A percentile compares a stretch with the other conserved stretches of the same genome.
Conservation (phyloP, 2,329 filamentous ascomycete genomes). For the Exophiala bonariae region DNA sequence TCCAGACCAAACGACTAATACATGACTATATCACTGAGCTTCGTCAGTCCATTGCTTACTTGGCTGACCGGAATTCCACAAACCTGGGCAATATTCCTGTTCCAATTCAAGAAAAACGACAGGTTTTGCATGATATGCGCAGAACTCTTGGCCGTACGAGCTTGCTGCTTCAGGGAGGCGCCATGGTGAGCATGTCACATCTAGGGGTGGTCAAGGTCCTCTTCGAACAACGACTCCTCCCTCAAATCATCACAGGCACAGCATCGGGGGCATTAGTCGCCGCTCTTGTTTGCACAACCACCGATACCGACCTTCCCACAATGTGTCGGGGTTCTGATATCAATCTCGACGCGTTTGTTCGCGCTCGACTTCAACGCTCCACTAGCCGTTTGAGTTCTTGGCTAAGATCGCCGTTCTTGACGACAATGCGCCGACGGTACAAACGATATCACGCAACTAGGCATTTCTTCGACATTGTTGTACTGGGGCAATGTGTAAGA, state of each 20-base stretch:
- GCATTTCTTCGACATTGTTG: constrained; percentile 79
- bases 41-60: constrained; percentile 75
- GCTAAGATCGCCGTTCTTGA: constrained; percentile 67
- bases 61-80: constrained; percentile 66
- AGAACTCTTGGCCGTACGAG: constrained; percentile 86
- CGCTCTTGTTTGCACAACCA: constrained; percentile 74
- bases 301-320: constrained; percentile 73
- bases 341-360: constrained; percentile 76
- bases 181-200: constrained; percentile 89
- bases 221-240: constrained; percentile 75
- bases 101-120: constrained; percentile 76
- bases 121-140: constrained; percentile 81
- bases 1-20: constrained; percentile 85
- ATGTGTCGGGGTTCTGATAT: constrained; percentile 69
- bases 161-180: constrained; percentile 83
- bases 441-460: constrained; percentile 67
- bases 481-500: constrained; percentile 79
- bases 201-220: constrained; percentile 87
- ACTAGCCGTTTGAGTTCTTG: constrained; percentile 7
- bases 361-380: constrained; percentile 46
- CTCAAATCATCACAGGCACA: constrained; percentile 83
- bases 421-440: constrained; percentile 67
- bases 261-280: constrained; percentile 86
- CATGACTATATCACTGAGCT: constrained; percentile 88
- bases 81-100: constrained; percentile 52